Conservation (phyloP, 2,329 filamentous ascomycete species). For the Zymoseptoria passerinii region DNA sequence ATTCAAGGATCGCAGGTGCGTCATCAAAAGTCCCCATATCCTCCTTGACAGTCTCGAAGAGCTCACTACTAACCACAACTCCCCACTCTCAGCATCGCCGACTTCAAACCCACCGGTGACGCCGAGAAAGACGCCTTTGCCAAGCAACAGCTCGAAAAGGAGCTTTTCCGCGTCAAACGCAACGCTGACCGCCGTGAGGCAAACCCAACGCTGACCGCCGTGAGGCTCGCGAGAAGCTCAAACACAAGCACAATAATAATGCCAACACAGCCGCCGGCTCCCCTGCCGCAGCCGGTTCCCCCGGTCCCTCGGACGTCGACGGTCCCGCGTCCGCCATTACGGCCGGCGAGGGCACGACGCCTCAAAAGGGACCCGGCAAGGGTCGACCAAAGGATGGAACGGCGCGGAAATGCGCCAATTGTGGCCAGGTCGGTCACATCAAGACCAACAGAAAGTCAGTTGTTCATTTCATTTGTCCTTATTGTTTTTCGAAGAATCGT, state of each 20-base stretch:
- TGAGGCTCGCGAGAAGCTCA: slow-evolving; percentile 83
- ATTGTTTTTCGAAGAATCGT: slow-evolving; percentile 6
- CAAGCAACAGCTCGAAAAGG: slow-evolving; percentile 55
- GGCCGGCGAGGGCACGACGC: slow-evolving; percentile 15
- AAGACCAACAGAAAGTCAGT: slow-evolving; percentile 97
- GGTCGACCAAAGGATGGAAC: slow-evolving; percentile 55
- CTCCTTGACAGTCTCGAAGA: slow-evolving; percentile 17
- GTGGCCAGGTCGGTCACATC: slow-evolving; percentile 92
- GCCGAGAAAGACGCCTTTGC: slow-evolving; percentile 53
- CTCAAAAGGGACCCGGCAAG: slow-evolving; percentile 27
- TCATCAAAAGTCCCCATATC: not conserved
- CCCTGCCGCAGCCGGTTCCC: slow-evolving; percentile 35
- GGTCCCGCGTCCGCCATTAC: slow-evolving; percentile 25
- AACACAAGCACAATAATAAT: slow-evolving; percentile 40
- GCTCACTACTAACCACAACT: not conserved
- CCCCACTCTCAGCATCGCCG: slow-evolving; percentile 42
- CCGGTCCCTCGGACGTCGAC: slow-evolving; percentile 42
- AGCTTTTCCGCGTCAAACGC: slow-evolving; percentile 75
- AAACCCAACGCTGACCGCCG: slow-evolving; percentile 87
- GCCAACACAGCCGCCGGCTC: slow-evolving; percentile 39
- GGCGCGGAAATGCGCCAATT: slow-evolving; percentile 89
- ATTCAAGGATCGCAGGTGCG: slow-evolving; percentile 61
- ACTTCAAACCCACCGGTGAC: slow-evolving; percentile 57
- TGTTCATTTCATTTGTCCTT: slow-evolving; percentile 20
- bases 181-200: slow-evolving; percentile 86